Percentiles rank a stretch among this genome's conserved stretches.
phyloP scores from a whole-genome alignment of 2,329 filamentous ascomycete species.

The Fusarium torulosum region DNA sequence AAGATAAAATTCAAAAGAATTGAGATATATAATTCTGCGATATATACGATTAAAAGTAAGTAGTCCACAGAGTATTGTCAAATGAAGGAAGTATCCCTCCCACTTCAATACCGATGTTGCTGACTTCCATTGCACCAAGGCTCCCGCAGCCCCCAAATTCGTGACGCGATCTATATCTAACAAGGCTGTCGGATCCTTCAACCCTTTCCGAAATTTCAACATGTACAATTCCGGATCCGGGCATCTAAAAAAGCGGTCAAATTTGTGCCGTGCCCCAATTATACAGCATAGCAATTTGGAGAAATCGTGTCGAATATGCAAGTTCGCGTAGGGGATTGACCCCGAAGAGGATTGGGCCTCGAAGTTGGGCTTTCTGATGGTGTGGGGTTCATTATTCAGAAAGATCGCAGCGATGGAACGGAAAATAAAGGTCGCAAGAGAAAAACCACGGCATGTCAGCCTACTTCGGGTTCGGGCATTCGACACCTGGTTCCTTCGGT shows the following conservation, averaged over 20 bases:
- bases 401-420: conserved; percentile 11
- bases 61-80: too few species aligned
- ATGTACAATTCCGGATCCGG: not conserved
- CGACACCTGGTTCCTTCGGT: not conserved
- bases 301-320: conserved; percentile 7
- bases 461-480: not conserved
- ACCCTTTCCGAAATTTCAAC: not conserved
- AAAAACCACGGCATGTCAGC: not conserved
- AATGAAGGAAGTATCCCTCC: too few species aligned
- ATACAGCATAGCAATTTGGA: conserved; percentile 1
- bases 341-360: conserved; percentile 13
- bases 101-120: not conserved
- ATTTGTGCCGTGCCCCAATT: not conserved
- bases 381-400: not conserved
- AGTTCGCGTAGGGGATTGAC: not conserved
- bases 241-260: conserved; percentile 19
- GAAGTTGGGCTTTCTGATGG: not conserved
- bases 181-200: not conserved
- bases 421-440: not conserved
- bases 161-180: not conserved
- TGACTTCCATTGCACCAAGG: too few species aligned
- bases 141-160: too few species aligned
- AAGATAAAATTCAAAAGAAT: too few species aligned
- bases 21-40: too few species aligned
- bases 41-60: too few species aligned